Percentiles rank a stretch among this genome's conserved stretches.
phyloP scores from a whole-genome alignment of 1,139 yeast genomes.

The Kazachstania sp. region DNA sequence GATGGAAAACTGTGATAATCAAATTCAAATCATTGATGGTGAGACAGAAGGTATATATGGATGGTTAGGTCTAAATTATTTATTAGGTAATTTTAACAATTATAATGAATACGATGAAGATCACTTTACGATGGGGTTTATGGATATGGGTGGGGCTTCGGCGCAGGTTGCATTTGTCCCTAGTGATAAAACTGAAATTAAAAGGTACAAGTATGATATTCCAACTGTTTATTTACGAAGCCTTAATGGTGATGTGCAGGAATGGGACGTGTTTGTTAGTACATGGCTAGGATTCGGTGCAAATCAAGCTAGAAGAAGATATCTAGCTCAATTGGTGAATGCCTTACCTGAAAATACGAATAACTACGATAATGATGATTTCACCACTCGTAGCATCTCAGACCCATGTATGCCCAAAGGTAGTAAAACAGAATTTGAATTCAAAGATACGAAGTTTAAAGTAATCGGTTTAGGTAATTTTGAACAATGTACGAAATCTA shows the following conservation, averaged over 20 bases:
- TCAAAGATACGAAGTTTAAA: constrained; percentile 40
- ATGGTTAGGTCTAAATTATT: constrained; percentile 67
- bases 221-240: constrained; percentile 48
- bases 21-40: constrained; percentile 69
- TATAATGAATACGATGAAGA: constrained; percentile 32
- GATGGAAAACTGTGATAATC: constrained; percentile 48
- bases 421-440: constrained; percentile 36
- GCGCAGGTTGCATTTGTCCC: constrained; percentile 78
- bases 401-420: constrained; percentile 72
- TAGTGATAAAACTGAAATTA: constrained; percentile 41
- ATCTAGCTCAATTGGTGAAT: constrained; percentile 44
- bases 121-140: constrained; percentile 62
- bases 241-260: constrained; percentile 51
- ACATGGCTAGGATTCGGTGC: constrained; percentile 87
- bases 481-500: constrained; percentile 55
- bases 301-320: constrained; percentile 63
- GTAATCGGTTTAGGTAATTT: constrained; percentile 61
- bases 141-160: constrained; percentile 91
- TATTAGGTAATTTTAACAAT: constrained; percentile 47
- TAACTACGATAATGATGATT: constrained; percentile 38
- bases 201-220: constrained; percentile 55
- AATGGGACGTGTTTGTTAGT: constrained; percentile 68
- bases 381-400: constrained; percentile 32
- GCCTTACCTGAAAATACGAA: constrained; percentile 37
- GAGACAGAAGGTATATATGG: constrained; percentile 76